Percentiles rank a stretch among this genome's conserved stretches.
Evolutionary conservation across 1,284 basidiomycete genomes (phyloP).

Genomic region (Sutorius eximius): DNA sequence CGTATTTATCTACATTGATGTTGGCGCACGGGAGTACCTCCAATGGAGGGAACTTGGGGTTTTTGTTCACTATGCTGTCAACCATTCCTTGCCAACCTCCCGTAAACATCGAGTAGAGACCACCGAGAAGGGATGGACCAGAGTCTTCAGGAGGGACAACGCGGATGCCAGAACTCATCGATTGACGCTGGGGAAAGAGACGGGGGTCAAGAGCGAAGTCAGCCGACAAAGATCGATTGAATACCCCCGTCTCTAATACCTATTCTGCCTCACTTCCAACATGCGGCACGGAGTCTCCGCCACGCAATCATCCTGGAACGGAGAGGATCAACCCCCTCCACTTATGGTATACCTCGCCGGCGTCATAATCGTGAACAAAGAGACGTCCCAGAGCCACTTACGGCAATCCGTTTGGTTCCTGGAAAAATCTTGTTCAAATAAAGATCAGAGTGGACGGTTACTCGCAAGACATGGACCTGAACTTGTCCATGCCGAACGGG

Average conservation of each 20-base stretch:
- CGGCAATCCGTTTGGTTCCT: neutral
- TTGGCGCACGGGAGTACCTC: slow-evolving; percentile 31
- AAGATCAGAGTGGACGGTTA: neutral
- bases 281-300: slow-evolving; percentile 10
- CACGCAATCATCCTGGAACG: neutral
- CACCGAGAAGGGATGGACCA: slow-evolving; percentile 6
- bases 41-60: slow-evolving; percentile 21
- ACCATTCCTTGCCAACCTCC: slow-evolving; percentile 14
- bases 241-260: neutral
- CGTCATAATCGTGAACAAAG: slow-evolving; percentile 4
- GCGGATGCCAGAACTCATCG: slow-evolving; percentile 20
- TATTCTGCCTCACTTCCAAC: slow-evolving; percentile 16
- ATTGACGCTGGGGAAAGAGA: neutral
- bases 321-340: slow-evolving; percentile 20
- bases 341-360: slow-evolving; percentile 2
- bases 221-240: neutral
- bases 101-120: slow-evolving; percentile 10
- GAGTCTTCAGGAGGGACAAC: slow-evolving; percentile 19
- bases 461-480: neutral
- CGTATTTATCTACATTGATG: slow-evolving; percentile 13
- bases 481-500: neutral
- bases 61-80: slow-evolving; percentile 5
- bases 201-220: neutral
- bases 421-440: neutral
- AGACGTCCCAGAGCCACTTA: neutral